These are phyloP conservation scores for Ashbya aceris DNA, from an alignment of 1,139 yeast genomes.

Conservation along the genomic window DNA sequence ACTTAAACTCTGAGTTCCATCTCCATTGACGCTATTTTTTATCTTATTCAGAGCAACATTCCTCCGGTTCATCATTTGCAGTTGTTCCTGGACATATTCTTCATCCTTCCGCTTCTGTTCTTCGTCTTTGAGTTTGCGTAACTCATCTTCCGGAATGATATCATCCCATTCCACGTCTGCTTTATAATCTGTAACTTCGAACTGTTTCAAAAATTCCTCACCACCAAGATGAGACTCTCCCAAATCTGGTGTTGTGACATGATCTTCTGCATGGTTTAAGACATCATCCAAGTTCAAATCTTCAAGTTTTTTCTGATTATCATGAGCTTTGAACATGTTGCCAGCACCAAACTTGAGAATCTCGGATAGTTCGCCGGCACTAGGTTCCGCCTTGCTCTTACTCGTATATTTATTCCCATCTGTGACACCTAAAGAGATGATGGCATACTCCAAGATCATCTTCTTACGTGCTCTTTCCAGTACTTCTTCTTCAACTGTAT, in stretches of 20 bases:
- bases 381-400: conserved; percentile 57
- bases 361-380: conserved; percentile 77
- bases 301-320: conserved; percentile 90
- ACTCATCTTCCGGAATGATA: conserved; percentile 92
- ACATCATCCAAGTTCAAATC: conserved; percentile 94
- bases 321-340: conserved; percentile 89
- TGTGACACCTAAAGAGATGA: conserved; percentile 89
- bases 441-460: conserved; percentile 97
- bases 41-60: conserved; percentile 60
- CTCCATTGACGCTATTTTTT: conserved; percentile 33
- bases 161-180: conserved; percentile 99
- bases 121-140: conserved; percentile 79
- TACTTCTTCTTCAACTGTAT: conserved; percentile 95
- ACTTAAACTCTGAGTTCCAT: conserved; percentile 33
- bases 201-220: conserved; percentile 93
- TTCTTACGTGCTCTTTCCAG: conserved; percentile 93
- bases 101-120: conserved; percentile 84
- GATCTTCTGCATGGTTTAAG: conserved; percentile 94
- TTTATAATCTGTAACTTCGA: conserved; percentile 96
- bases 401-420: conserved; percentile 44
- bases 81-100: conserved; percentile 77
- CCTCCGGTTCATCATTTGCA: conserved; percentile 77
- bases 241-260: conserved; percentile 87
- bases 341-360: conserved; percentile 97
- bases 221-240: conserved; percentile 98